These are phyloP conservation scores for Pelargonium fulgidum DNA, from an alignment of 441 rosid species.

Conservation along the genomic window DNA sequence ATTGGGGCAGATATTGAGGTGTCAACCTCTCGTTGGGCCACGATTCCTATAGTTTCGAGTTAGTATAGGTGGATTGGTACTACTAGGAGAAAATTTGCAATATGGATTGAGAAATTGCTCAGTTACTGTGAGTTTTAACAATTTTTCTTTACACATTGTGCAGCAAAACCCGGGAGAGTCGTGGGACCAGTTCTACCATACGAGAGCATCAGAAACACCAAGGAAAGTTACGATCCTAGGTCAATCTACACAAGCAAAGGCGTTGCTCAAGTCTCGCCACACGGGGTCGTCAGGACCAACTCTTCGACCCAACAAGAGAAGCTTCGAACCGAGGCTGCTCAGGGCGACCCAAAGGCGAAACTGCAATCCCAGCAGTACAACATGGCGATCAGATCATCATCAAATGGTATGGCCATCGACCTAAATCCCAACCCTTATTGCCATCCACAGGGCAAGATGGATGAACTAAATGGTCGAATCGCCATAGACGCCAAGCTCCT, in stretches of 20 bases:
- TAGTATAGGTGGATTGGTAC: too few relatives aligned
- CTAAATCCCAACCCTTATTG: slow-evolving; percentile 75
- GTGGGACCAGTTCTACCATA: slow-evolving; percentile 55
- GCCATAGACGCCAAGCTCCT: slow-evolving; percentile 52
- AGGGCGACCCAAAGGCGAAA: slow-evolving; percentile 34
- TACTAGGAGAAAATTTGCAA: too few relatives aligned
- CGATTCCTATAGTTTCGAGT: too few relatives aligned
- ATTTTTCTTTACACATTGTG: slow-evolving; percentile 18
- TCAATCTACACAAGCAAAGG: slow-evolving; percentile 40
- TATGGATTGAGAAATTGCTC: too few relatives aligned
- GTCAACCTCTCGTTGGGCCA: too few relatives aligned
- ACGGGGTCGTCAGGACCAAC: slow-evolving; percentile 34
- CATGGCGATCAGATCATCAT: slow-evolving; percentile 43
- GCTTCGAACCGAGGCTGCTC: slow-evolving; percentile 33
- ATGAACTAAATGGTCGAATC: slow-evolving; percentile 43
- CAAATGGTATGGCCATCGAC: slow-evolving; percentile 67
- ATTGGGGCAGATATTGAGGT: too few relatives aligned
- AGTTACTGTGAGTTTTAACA: slow-evolving; percentile 6
- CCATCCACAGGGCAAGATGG: slow-evolving; percentile 54
- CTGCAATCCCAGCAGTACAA: slow-evolving; percentile 51
- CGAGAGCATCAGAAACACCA: slow-evolving; percentile 40
- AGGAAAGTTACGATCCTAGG: slow-evolving; percentile 61
- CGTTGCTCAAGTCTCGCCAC: slow-evolving; percentile 35
- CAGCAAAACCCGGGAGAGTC: slow-evolving; percentile 60
- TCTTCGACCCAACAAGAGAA: slow-evolving; percentile 55